phyloP scores from a whole-genome alignment of 108 stramenopile genomes.

The Nannochloropsis oceanica region DNA sequence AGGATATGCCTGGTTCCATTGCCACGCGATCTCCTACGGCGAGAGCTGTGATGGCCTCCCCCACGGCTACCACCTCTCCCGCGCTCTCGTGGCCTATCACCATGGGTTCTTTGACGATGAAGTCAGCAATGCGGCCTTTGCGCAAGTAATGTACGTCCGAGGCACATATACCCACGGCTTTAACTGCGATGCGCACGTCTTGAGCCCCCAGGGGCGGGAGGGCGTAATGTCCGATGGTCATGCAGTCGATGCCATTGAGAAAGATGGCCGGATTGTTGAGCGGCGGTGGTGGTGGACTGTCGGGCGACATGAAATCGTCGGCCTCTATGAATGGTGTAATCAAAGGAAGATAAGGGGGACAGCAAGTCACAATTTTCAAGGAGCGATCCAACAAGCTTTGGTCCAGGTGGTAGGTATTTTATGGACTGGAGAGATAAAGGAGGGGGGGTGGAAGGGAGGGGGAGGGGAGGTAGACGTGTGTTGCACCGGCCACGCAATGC shows the following conservation, averaged over 20 bases:
- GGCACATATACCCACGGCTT: slow-evolving; percentile 37
- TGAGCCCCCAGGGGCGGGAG: not conserved
- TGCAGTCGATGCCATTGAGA: not conserved
- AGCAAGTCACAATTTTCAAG: too few relatives aligned
- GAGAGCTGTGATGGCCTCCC: slow-evolving; percentile 3
- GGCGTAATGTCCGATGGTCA: not conserved
- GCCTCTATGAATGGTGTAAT: too few relatives aligned
- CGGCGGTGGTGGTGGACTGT: not conserved
- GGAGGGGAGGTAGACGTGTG: too few relatives aligned
- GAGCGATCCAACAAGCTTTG: too few relatives aligned
- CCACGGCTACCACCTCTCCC: slow-evolving; percentile 21
- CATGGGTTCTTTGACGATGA: slow-evolving; percentile 31
- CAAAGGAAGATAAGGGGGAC: too few relatives aligned
- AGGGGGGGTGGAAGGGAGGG: too few relatives aligned
- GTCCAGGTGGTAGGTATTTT: too few relatives aligned
- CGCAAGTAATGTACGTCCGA: slow-evolving; percentile 36
- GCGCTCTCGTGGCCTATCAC: slow-evolving; percentile 35
- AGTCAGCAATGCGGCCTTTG: slow-evolving; percentile 30
- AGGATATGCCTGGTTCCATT: slow-evolving; percentile 32
- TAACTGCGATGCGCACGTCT: not conserved
- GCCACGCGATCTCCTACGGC: slow-evolving; percentile 22
- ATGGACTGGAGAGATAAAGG: too few relatives aligned
- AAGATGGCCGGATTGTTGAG: not conserved
- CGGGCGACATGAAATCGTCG: too few relatives aligned
- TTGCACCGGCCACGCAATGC: too few relatives aligned